Base-by-base conservation (phyloP, 1,284 basidiomycete species). In the Cryptococcus sp. region DNA sequence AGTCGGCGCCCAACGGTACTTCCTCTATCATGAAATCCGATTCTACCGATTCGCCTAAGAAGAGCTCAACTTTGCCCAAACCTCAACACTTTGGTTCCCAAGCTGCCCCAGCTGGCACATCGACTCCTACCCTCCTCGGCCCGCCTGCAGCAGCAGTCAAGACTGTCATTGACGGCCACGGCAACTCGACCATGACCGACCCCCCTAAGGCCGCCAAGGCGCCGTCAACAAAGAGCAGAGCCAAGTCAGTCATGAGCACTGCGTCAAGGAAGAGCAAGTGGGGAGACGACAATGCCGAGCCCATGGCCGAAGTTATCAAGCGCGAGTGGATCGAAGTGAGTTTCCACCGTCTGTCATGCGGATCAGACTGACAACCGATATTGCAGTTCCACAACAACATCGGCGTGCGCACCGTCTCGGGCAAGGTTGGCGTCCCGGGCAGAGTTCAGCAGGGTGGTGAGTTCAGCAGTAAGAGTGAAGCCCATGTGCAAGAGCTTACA, bases 401-500 rank as follows among this genome's bases (percentile, higher is more conserved):
- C 69, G 95, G 96, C 15, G 94, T 98, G 16, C 83, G 95, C 54
- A 97, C 94, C 6, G 88, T 99, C 25, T 84, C 88, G 65, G 95
- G 95, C 15, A 88, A 86, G 68, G 91, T 99, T 60, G 95, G 93
- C 0, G 90, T 94, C 35, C 82, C 88, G 61, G 87, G 91, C 77
- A 91, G 91, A 91, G 60, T 56, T 84, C 78, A n/a, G 42, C 42
- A 45, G 22, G 8, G 16, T 45, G n/a, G 22, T 22, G 42, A 22
- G n/a, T 45, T 45, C 22, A 11, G 22, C 42, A 56, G 55, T 47
- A 72, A n/a, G 54, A 41, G 7, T 42, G 19, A 17, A 17, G 8
- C 42, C 8, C 16, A 19, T 22, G 25, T 35, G 31, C 31, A 35
- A 10, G 31, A 35, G 31, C 13, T 35, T 13, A 35, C 31, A 35